Percentiles rank a stretch among this genome's conserved stretches.
Conservation (phyloP, 1,284 basidiomycete genomes). For the Ustilago xerochloae region DNA sequence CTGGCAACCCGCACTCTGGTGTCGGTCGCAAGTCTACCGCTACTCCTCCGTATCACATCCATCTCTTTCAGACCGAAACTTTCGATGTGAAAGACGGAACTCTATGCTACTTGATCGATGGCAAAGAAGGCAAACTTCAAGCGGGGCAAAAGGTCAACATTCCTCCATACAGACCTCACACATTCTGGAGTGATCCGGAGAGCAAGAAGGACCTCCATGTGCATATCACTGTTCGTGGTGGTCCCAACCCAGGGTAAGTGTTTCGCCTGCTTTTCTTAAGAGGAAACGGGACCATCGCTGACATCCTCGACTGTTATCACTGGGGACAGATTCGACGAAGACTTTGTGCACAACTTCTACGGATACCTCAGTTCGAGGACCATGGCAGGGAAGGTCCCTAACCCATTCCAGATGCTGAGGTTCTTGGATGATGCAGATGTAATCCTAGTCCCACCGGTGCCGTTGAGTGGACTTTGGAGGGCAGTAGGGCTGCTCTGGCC, state of each 20-base stretch:
- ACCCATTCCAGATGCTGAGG: conserved; percentile 66
- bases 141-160: conserved; percentile 62
- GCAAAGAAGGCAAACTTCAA: conserved; percentile 59
- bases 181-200: conserved; percentile 65
- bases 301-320: background rate
- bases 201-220: conserved; percentile 63
- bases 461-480: conserved; percentile 46
- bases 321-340: conserved; percentile 61
- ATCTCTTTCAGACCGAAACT: conserved; percentile 64
- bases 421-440: conserved; percentile 67
- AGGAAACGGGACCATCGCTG: background rate
- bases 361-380: conserved; percentile 59
- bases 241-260: conserved; percentile 57
- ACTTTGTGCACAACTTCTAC: conserved; percentile 66
- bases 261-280: no score
- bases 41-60: conserved; percentile 67
- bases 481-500: conserved; percentile 51
- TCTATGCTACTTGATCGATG: conserved; percentile 66
- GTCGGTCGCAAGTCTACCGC: conserved; percentile 57
- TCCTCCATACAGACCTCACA: conserved; percentile 63
- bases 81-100: conserved; percentile 64
- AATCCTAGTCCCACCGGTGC: conserved; percentile 60
- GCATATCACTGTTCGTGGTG: conserved; percentile 64
- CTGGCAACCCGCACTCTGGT: conserved; percentile 56
- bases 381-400: conserved; percentile 50